phyloP scores from a whole-genome alignment of 768 basidiomycete species.

The Tubosaeta sp. region DNA sequence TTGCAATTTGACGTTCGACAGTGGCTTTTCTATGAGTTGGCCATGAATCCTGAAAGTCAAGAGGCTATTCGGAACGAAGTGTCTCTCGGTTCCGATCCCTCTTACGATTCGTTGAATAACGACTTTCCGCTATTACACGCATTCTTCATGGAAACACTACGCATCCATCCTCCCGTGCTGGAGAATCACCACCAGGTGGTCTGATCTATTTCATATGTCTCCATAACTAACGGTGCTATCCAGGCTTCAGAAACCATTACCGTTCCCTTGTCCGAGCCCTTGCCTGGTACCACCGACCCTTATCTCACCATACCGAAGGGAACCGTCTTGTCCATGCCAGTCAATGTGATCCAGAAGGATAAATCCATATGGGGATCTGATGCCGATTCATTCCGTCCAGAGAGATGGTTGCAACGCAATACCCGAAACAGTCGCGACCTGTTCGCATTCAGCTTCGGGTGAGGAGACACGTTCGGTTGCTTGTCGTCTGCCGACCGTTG shows the following conservation, averaged over 20 bases:
- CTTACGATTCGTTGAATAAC: constrained; percentile 48
- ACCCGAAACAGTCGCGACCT: constrained; percentile 39
- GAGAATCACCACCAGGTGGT: constrained; percentile 63
- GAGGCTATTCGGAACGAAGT: constrained; percentile 54
- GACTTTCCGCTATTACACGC: constrained; percentile 55
- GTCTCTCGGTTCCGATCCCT: constrained; percentile 40
- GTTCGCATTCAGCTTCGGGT: constrained; percentile 60
- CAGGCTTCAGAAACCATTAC: constrained; percentile 49
- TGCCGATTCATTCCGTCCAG: constrained; percentile 52
- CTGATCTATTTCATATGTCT: not conserved
- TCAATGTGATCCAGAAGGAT: constrained; percentile 55
- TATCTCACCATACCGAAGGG: constrained; percentile 52
- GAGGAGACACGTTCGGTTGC: constrained; percentile 12
- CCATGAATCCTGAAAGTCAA: constrained; percentile 49
- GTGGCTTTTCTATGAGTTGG: constrained; percentile 68
- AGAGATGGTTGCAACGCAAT: constrained; percentile 54
- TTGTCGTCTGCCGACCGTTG: constrained; percentile 8
- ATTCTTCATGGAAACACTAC: constrained; percentile 56
- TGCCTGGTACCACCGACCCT: constrained; percentile 41
- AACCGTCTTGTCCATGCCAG: constrained; percentile 50
- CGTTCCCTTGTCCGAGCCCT: constrained; percentile 52
- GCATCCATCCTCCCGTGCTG: constrained; percentile 56
- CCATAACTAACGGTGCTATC: constrained; percentile 1
- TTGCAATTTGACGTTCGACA: constrained; percentile 20
- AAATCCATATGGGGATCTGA: constrained; percentile 56